A percentile compares a stretch with the other conserved stretches of the same genome.
These are phyloP conservation scores for Styphnolobium japonicum DNA, from an alignment of 306 rosid genomes.

Conservation along the genomic window DNA sequence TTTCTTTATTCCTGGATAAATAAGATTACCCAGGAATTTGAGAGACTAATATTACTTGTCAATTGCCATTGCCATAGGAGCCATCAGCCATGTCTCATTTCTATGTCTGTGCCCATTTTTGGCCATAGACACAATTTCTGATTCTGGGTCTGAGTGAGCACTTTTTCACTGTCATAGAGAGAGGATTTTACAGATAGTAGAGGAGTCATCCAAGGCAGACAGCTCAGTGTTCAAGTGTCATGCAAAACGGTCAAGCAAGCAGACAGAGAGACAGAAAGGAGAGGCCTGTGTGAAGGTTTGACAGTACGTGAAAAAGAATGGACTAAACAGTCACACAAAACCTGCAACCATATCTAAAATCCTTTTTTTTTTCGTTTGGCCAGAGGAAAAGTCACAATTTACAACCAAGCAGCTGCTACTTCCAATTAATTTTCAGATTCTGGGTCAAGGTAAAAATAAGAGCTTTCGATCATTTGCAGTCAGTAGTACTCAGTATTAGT, in stretches of 20 bases:
- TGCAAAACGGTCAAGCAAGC: conserved; percentile 7
- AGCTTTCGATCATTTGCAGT: conserved; percentile 28
- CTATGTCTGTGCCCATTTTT: background rate
- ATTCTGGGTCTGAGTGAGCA: background rate
- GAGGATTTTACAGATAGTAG: background rate
- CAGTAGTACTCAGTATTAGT: background rate
- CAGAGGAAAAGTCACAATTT: background rate
- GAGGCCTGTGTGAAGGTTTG: background rate
- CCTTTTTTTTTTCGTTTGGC: background rate
- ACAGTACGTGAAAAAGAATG: conserved; percentile 15
- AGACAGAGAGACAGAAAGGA: conserved; percentile 9
- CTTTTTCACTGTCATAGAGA: background rate
- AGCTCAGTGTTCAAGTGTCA: conserved; percentile 25
- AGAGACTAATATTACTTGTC: background rate
- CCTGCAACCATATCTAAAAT: conserved; percentile 9
- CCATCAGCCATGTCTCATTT: background rate
- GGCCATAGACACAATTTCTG: background rate
- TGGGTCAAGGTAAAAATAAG: conserved; percentile 15
- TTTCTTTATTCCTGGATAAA: background rate
- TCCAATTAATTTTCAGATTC: conserved; percentile 9
- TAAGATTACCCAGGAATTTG: background rate
- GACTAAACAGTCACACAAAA: background rate
- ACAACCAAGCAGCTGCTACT: background rate
- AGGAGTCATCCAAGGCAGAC: conserved; percentile 24
- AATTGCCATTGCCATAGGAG: background rate